Percentiles rank a stretch among this genome's conserved stretches.
phyloP scores from a whole-genome alignment of 495 filamentous ascomycete genomes.

The Penicillium psychrofluorescens region DNA sequence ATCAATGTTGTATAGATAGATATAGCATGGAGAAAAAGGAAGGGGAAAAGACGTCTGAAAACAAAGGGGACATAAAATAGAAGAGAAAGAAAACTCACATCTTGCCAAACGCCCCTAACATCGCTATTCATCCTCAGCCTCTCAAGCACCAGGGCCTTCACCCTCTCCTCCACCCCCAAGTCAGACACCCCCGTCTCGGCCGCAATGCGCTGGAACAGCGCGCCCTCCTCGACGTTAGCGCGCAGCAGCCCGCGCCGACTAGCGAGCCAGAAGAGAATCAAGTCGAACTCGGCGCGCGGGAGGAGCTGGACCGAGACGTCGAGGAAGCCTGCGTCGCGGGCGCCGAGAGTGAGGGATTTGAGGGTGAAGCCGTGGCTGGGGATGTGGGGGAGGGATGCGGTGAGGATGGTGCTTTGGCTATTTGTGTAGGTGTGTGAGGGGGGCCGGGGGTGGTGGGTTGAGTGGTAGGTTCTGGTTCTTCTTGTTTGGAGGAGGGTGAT shows the following conservation, averaged over 20 bases:
- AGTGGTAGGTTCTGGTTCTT: conserved; percentile 53
- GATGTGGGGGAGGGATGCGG: conserved; percentile 70
- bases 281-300: conserved; percentile 67
- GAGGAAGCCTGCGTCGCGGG: conserved; percentile 75
- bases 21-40: background rate
- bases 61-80: background rate
- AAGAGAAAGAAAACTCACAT: conserved; percentile 46
- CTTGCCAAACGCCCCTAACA: conserved; percentile 72
- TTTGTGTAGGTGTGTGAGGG: conserved; percentile 54
- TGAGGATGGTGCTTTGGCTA: conserved; percentile 70
- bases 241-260: conserved; percentile 54
- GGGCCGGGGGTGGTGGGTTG: conserved; percentile 52
- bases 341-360: conserved; percentile 64
- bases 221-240: conserved; percentile 39
- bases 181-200: conserved; percentile 6
- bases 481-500: background rate
- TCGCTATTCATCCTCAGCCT: conserved; percentile 63
- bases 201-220: conserved; percentile 6
- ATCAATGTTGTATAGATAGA: background rate
- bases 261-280: conserved; percentile 76
- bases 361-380: conserved; percentile 75
- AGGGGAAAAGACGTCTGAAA: background rate
- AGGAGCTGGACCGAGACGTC: conserved; percentile 80
- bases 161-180: conserved; percentile 45
- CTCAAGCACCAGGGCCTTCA: conserved; percentile 60